Evolutionary conservation across 1,139 yeast genomes (phyloP).

Genomic region (Taiozyma sp.): DNA sequence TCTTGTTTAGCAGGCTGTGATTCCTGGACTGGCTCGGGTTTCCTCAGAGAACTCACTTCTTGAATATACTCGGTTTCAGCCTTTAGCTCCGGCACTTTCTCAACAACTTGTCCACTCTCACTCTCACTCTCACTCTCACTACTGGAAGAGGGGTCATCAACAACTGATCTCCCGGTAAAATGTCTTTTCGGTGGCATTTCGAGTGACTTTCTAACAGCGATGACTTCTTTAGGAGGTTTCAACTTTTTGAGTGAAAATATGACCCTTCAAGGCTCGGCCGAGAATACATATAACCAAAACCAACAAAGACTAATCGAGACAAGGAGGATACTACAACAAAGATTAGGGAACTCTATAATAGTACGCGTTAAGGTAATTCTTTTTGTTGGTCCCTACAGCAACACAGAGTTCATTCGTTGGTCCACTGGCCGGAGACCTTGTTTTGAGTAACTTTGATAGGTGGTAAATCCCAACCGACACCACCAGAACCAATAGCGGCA

Average conservation of each 20-base stretch:
- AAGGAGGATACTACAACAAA: neutral
- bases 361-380: neutral
- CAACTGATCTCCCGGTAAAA: conserved; percentile 15
- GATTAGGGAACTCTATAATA: neutral
- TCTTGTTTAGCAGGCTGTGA: conserved; percentile 1
- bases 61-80: neutral
- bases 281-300: neutral
- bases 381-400: neutral
- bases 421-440: conserved; percentile 59
- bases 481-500: conserved; percentile 77
- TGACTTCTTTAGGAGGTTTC: neutral
- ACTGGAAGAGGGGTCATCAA: conserved; percentile 1
- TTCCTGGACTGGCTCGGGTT: conserved; percentile 3
- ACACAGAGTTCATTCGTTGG: conserved; percentile 26
- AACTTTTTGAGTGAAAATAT: neutral
- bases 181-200: conserved; percentile 16
- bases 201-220: neutral
- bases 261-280: neutral
- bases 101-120: conserved; percentile 3
- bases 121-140: conserved; percentile 2
- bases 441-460: conserved; percentile 74
- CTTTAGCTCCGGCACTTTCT: neutral
- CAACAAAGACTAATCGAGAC: neutral
- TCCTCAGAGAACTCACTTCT: neutral
- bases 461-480: conserved; percentile 91